These are phyloP conservation scores for Colletotrichum neosansevieriae DNA, from an alignment of 2,329 filamentous ascomycete species.

Conservation along the genomic window DNA sequence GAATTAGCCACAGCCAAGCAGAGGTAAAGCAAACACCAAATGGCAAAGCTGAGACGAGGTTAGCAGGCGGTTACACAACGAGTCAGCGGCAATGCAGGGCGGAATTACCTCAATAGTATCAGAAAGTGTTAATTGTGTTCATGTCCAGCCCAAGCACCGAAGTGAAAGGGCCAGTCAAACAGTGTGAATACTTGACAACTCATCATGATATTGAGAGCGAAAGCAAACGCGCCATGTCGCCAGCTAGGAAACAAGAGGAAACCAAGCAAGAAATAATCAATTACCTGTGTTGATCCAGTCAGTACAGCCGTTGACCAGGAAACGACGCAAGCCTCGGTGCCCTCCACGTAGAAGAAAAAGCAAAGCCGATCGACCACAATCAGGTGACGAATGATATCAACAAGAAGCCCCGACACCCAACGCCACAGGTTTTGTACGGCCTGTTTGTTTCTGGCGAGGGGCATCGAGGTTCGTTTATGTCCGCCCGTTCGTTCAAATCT, in stretches of 20 bases:
- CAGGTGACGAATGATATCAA: conserved; percentile 75
- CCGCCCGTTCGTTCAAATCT: conserved; percentile 78
- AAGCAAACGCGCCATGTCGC: not conserved
- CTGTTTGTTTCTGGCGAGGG: conserved; percentile 65
- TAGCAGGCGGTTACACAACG: not conserved
- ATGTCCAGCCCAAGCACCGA: conserved; percentile 56
- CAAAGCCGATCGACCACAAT: conserved; percentile 52
- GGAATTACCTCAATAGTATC: conserved; percentile 60
- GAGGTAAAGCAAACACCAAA: conserved; percentile 8
- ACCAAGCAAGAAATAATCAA: conserved; percentile 4
- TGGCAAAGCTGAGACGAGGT: conserved; percentile 5
- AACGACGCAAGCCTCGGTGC: conserved; percentile 21
- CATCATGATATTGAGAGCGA: conserved; percentile 56
- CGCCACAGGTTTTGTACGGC: conserved; percentile 73
- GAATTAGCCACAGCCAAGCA: conserved; percentile 19
- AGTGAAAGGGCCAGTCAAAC: conserved; percentile 61
- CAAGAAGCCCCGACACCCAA: conserved; percentile 66
- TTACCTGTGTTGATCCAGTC: conserved; percentile 46
- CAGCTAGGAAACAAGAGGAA: conserved; percentile 28
- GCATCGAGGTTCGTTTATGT: conserved; percentile 70
- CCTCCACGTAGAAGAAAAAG: not conserved
- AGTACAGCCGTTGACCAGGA: conserved; percentile 8
- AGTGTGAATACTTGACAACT: conserved; percentile 69
- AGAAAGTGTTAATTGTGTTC: conserved; percentile 67
- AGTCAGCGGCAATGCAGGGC: not conserved